phyloP scores from a whole-genome alignment of 2,329 filamentous ascomycete genomes.

The Bertia moriformis region DNA sequence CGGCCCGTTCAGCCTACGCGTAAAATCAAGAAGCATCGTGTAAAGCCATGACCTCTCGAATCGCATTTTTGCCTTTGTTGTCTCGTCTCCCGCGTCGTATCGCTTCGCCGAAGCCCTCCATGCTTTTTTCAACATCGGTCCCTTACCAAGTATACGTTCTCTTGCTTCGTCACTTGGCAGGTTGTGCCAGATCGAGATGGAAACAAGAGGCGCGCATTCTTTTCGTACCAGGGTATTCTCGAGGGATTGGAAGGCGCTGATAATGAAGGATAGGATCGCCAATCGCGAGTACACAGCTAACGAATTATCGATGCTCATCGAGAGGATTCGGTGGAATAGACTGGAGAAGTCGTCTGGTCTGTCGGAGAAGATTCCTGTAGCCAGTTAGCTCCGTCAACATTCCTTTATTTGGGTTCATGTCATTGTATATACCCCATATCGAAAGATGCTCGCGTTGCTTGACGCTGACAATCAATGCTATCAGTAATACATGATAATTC shows the following conservation, averaged over 20 bases:
- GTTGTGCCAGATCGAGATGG: conserved; percentile 92
- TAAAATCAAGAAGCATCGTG: conserved; percentile 68
- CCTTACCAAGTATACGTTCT: conserved; percentile 59
- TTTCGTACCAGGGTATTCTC: conserved; percentile 82
- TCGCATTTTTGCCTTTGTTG: conserved; percentile 61
- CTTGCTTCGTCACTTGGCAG: conserved; percentile 63
- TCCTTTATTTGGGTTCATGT: conserved; percentile 1
- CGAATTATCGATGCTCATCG: conserved; percentile 64
- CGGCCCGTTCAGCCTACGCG: conserved; percentile 55
- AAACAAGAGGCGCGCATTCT: conserved; percentile 88
- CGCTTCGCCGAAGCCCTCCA: conserved; percentile 81
- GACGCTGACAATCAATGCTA: conserved; percentile 73
- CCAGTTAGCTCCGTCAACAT: conserved; percentile 13
- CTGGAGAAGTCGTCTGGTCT: conserved; percentile 70
- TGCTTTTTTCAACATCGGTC: conserved; percentile 65
- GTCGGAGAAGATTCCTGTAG: conserved; percentile 57
- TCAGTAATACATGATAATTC: conserved; percentile 78
- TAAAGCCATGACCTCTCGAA: conserved; percentile 94
- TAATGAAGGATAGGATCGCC: conserved; percentile 78
- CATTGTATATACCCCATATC: conserved; percentile 58
- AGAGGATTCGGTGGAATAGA: conserved; percentile 78
- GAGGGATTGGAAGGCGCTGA: conserved; percentile 82
- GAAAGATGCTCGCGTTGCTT: conserved; percentile 78
- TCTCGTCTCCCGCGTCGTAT: conserved; percentile 73
- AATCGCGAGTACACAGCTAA: conserved; percentile 55